Conservation (phyloP, 257 asterid genomes). For the Solanum commersonii region DNA sequence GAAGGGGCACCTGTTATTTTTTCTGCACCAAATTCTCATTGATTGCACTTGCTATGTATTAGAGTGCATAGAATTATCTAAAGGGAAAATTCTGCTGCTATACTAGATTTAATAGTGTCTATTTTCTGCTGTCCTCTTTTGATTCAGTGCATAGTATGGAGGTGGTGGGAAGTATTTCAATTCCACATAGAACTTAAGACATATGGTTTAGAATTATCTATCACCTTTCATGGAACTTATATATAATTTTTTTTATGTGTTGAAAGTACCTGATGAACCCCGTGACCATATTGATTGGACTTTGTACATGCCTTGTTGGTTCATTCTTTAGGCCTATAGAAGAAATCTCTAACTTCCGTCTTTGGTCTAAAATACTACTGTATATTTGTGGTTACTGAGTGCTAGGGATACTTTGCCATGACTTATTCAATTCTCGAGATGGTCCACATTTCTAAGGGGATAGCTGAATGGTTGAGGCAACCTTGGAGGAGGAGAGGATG, state of each 20-base stretch:
- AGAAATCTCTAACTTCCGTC: background rate
- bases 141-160: background rate
- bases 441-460: background rate
- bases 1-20: background rate
- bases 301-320: background rate
- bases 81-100: background rate
- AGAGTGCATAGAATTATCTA: background rate
- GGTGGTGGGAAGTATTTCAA: background rate
- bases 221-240: background rate
- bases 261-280: background rate
- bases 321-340: background rate
- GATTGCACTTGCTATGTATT: background rate
- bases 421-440: background rate
- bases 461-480: background rate
- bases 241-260: background rate
- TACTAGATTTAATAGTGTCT: background rate
- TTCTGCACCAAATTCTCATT: background rate
- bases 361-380: background rate
- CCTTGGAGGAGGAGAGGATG: too few relatives aligned
- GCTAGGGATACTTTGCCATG: background rate
- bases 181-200: background rate
- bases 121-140: background rate
- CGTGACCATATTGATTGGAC: background rate
- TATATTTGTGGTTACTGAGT: background rate
- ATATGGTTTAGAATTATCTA: background rate